Conservation (phyloP, 202 grass and related monocot genomes). For the Panicum hallii region DNA sequence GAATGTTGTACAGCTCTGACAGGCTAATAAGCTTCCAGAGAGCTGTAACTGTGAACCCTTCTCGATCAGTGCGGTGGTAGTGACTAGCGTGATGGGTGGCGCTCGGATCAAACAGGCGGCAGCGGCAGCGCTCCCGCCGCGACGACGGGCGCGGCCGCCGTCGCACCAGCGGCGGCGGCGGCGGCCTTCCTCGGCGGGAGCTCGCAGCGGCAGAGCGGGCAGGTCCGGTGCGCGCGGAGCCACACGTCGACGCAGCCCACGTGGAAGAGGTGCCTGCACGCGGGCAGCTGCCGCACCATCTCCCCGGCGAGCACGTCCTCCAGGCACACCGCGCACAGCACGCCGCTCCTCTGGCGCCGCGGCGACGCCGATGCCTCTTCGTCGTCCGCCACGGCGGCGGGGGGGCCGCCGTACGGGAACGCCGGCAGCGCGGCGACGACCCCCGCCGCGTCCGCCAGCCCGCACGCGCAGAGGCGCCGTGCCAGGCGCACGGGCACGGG, state of each 20-base stretch:
- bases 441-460: neutral
- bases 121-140: neutral
- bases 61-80: neutral
- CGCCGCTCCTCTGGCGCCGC: neutral
- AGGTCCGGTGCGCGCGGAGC: slow-evolving; percentile 52
- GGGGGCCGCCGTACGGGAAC: slow-evolving; percentile 10
- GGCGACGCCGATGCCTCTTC: too few relatives aligned
- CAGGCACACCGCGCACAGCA: slow-evolving; percentile 53
- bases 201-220: slow-evolving; percentile 59
- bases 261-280: slow-evolving; percentile 63
- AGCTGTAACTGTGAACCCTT: neutral
- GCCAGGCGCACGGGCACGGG: neutral
- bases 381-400: neutral
- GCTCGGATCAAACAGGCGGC: slow-evolving; percentile 39
- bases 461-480: neutral
- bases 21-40: neutral
- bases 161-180: neutral
- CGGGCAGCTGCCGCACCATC: slow-evolving; percentile 54
- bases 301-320: slow-evolving; percentile 48
- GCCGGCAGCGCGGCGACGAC: slow-evolving; percentile 28
- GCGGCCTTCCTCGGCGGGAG: neutral
- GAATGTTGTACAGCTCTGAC: neutral
- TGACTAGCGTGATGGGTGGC: neutral
- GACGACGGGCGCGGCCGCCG: neutral
- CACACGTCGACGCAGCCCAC: slow-evolving; percentile 65